Conservation (phyloP, 1,284 basidiomycete genomes). For the Leccinum solheimii region DNA sequence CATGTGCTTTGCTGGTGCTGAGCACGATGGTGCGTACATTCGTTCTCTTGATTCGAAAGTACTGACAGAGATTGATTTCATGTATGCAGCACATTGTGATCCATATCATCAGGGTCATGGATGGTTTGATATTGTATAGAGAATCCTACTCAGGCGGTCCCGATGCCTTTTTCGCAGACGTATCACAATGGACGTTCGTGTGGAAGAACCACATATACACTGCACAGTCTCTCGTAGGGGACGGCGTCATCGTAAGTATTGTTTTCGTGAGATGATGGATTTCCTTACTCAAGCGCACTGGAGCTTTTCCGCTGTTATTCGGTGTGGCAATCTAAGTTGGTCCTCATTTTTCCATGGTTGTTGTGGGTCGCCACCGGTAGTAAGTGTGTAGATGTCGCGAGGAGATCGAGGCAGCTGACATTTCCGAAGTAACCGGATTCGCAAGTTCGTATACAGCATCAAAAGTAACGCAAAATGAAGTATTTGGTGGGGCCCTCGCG, state of each 20-base stretch:
- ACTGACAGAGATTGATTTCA: neutral
- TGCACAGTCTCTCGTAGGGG: constrained; percentile 37
- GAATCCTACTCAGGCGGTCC: constrained; percentile 6
- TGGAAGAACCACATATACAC: constrained; percentile 33
- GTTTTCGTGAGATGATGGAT: neutral
- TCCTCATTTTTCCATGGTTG: constrained; percentile 23
- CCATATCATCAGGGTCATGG: constrained; percentile 20
- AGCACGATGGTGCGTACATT: constrained; percentile 18
- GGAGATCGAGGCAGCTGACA: neutral
- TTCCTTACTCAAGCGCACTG: neutral
- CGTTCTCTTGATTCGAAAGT: too few relatives aligned
- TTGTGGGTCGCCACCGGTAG: constrained; percentile 23
- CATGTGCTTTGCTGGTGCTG: constrained; percentile 16
- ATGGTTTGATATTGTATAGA: constrained; percentile 12
- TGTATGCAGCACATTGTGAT: constrained; percentile 24
- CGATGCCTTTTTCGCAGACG: constrained; percentile 20
- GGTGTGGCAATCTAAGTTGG: constrained; percentile 22
- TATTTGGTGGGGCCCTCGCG: constrained; percentile 16
- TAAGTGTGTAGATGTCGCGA: constrained; percentile 4
- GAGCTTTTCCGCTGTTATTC: constrained; percentile 31
- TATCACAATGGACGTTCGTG: constrained; percentile 32
- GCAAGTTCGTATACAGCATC: constrained; percentile 12
- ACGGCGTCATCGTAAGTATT: constrained; percentile 34
- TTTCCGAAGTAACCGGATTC: constrained; percentile 24
- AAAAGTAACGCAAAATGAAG: neutral